Evolutionary conservation across 2,329 filamentous ascomycete genomes (phyloP).

Genomic region (Aspergillus calidoustus): DNA sequence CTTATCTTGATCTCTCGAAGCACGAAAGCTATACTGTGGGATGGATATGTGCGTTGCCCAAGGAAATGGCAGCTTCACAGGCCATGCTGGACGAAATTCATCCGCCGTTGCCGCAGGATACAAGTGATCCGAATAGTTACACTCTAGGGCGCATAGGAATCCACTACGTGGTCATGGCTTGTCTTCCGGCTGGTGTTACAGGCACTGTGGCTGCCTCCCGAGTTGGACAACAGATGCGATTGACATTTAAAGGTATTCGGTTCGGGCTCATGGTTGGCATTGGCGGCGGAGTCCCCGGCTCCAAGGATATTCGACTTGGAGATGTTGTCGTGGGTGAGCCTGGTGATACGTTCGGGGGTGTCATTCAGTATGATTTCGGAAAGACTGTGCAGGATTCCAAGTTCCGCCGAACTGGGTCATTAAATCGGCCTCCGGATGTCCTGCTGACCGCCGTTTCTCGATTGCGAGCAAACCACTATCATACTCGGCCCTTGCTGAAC

Average conservation of each 20-base stretch:
- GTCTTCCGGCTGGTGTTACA: slow-evolving; percentile 13
- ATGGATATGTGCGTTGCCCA: slow-evolving; percentile 7
- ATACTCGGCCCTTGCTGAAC: not conserved
- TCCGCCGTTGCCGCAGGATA: not conserved
- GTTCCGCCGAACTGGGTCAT: not conserved
- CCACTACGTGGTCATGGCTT: slow-evolving; percentile 16
- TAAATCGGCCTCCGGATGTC: slow-evolving; percentile 6
- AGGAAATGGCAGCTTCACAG: slow-evolving; percentile 4
- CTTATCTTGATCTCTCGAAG: not conserved
- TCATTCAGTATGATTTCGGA: slow-evolving; percentile 35
- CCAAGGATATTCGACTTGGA: slow-evolving; percentile 34
- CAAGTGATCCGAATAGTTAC: slow-evolving; percentile 11
- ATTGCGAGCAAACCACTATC: not conserved
- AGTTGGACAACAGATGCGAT: slow-evolving; percentile 23
- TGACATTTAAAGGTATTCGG: slow-evolving; percentile 25
- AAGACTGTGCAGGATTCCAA: slow-evolving; percentile 20
- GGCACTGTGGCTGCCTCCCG: slow-evolving; percentile 33
- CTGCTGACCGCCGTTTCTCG: slow-evolving; percentile 5
- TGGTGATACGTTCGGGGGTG: slow-evolving; percentile 21
- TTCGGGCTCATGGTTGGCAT: slow-evolving; percentile 51
- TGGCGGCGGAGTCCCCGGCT: slow-evolving; percentile 37
- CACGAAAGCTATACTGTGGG: slow-evolving; percentile 9
- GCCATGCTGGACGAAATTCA: slow-evolving; percentile 14
- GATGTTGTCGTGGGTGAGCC: slow-evolving; percentile 36
- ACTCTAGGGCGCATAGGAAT: slow-evolving; percentile 11